Evolutionary conservation across 768 basidiomycete species (phyloP).

Genomic region (Sistotremastrum niveocremeum): DNA sequence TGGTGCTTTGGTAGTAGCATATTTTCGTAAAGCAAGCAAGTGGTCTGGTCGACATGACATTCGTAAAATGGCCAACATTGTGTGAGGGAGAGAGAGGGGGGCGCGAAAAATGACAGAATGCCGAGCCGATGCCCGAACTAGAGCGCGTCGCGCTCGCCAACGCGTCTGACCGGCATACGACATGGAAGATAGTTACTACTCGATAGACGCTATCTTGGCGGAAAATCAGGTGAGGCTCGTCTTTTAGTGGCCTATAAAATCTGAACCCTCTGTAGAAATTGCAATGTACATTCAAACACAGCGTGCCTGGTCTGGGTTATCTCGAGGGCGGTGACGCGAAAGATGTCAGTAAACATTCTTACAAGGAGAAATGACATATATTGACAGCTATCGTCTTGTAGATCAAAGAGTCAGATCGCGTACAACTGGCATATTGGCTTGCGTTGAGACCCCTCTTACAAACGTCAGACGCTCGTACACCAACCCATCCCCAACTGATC

Average conservation of each 20-base stretch:
- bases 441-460: slow-evolving; percentile 78
- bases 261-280: slow-evolving; percentile 47
- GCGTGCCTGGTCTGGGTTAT: slow-evolving; percentile 78
- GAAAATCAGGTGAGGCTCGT: slow-evolving; percentile 62
- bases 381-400: slow-evolving; percentile 18
- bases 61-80: neutral
- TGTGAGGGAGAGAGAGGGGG: neutral
- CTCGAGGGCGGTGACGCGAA: slow-evolving; percentile 75
- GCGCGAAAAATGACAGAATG: neutral
- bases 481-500: neutral
- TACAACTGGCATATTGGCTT: slow-evolving; percentile 84
- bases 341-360: slow-evolving; percentile 39
- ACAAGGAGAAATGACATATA: neutral
- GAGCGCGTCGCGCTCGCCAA: slow-evolving; percentile 8
- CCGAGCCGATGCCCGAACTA: slow-evolving; percentile 6
- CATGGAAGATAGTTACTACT: slow-evolving; percentile 91
- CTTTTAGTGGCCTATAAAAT: neutral
- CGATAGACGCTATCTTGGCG: slow-evolving; percentile 79
- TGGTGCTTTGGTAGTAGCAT: neutral
- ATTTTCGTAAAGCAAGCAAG: neutral
- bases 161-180: neutral
- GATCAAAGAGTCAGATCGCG: slow-evolving; percentile 67
- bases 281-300: slow-evolving; percentile 83
- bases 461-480: slow-evolving; percentile 7
- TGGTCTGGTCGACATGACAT: neutral